Evolutionary conservation across 306 rosid genomes (phyloP).

Genomic region (Glycyrrhiza uralensis): DNA sequence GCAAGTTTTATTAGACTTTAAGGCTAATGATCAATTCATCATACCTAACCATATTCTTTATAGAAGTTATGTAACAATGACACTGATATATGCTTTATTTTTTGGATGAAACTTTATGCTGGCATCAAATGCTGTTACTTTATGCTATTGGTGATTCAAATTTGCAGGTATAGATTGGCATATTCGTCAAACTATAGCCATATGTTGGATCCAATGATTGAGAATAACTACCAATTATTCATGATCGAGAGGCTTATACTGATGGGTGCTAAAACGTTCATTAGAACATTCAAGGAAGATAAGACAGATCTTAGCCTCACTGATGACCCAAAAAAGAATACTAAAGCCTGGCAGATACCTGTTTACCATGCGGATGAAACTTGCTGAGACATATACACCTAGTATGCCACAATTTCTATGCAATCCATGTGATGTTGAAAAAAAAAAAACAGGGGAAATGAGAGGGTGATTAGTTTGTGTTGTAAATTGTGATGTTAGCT

Average conservation of each 20-base stretch:
- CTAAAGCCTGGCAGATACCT: constrained; percentile 83
- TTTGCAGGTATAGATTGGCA: constrained; percentile 75
- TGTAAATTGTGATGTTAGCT: constrained; percentile 45
- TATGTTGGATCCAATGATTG: constrained; percentile 54
- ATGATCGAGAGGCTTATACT: constrained; percentile 84
- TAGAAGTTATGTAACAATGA: not conserved
- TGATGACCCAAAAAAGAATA: constrained; percentile 93
- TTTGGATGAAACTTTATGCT: not conserved
- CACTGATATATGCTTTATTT: not conserved
- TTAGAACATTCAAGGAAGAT: constrained; percentile 80
- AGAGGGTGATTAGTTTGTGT: constrained; percentile 26
- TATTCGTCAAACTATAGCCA: constrained; percentile 75
- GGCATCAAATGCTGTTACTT: constrained; percentile 8
- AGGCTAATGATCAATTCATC: not conserved
- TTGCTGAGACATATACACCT: constrained; percentile 34
- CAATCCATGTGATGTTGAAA: not conserved
- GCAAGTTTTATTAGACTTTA: not conserved
- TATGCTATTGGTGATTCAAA: constrained; percentile 17
- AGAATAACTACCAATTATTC: constrained; percentile 78
- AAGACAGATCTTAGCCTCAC: constrained; percentile 70
- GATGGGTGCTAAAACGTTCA: constrained; percentile 77
- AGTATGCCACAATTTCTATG: not conserved
- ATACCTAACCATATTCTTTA: not conserved
- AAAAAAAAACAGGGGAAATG: not conserved
- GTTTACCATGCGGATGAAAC: constrained; percentile 61